Evolutionary conservation across 192 early-diverging fungal species (phyloP).

Genomic region (Rhizoclosmatium sp.): DNA sequence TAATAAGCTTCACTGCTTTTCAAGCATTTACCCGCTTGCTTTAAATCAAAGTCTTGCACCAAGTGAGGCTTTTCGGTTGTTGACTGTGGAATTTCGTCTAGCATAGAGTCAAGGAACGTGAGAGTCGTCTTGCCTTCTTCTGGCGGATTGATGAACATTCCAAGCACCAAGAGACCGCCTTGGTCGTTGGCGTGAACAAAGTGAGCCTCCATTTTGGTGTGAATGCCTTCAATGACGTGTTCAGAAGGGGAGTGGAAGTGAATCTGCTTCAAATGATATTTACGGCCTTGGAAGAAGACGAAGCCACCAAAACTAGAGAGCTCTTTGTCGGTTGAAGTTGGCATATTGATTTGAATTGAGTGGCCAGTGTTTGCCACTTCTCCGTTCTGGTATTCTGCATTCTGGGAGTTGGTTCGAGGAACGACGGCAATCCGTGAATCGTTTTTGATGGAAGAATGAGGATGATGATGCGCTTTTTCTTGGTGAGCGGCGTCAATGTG

Average conservation of each 20-base stretch:
- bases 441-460: too few relatives aligned
- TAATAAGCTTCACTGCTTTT: background rate
- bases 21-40: conserved; percentile 6
- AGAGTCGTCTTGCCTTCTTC: background rate
- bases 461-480: too few relatives aligned
- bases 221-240: background rate
- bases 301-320: background rate
- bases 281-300: conserved; percentile 1
- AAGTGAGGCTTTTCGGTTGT: background rate
- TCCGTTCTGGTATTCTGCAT: conserved; percentile 15
- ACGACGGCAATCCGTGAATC: too few relatives aligned
- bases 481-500: background rate
- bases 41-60: conserved; percentile 15
- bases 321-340: background rate
- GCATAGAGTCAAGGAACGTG: conserved; percentile 26
- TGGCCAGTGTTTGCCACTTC: background rate
- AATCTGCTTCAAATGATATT: conserved; percentile 34
- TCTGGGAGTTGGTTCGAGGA: background rate
- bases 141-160: conserved; percentile 25
- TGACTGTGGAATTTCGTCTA: background rate
- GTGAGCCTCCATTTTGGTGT: conserved; percentile 24
- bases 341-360: conserved; percentile 9
- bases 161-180: conserved; percentile 26
- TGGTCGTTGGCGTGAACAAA: conserved; percentile 31
- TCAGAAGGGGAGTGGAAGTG: conserved; percentile 35